Base-by-base conservation (phyloP, 768 basidiomycete genomes). In the Lanmaoa pseudosensibilis region DNA sequence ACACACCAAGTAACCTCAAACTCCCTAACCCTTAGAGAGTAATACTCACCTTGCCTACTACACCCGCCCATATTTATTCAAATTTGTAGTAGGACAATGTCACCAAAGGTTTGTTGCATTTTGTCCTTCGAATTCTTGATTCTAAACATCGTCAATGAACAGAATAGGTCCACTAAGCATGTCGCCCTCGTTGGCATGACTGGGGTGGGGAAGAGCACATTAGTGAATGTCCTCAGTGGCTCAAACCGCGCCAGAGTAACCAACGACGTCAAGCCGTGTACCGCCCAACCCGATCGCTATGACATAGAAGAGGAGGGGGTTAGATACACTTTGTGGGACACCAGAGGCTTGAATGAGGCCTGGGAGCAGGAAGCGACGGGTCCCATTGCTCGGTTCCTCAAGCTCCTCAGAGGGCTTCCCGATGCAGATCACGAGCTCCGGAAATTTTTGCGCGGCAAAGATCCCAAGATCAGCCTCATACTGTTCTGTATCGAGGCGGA, bases 121-220 rank as follows among this genome's bases (percentile, higher is more conserved):
- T 23, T 50, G 30, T 34, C 43, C 13, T 36, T 37, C 9, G n/a
- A 9, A 45, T 45, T 47, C 43, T 37, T 15, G 41, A 11, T 37
- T 37, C 39, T 38, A 13, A 58, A 19, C 19, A 18, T 46, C 18
- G 23, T 46, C 23, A 6, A 38, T 25, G 7, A 37, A 52, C 30
- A 58, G 63, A 25, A 39, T 16, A 2, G 18, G 50, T 23, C 40
- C 19, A 38, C n/a, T 13, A 65, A 53, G 45, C 54, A 64, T 25
- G 25, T 65, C 36, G 55, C 46, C 32, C 21, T 65, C 50, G 59
- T 55, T 30, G 59, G 63, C 30, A 9, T 36, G 15, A 59, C 60
- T 2, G 59, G 63, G 5, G 59, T 36, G 16, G 55, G 63, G 46
- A 61, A 63, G 59, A 56, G 58, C 38, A 64, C 63, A 5, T 30